Base-by-base conservation (phyloP, 257 asterid genomes). In the Datura wrightii region DNA sequence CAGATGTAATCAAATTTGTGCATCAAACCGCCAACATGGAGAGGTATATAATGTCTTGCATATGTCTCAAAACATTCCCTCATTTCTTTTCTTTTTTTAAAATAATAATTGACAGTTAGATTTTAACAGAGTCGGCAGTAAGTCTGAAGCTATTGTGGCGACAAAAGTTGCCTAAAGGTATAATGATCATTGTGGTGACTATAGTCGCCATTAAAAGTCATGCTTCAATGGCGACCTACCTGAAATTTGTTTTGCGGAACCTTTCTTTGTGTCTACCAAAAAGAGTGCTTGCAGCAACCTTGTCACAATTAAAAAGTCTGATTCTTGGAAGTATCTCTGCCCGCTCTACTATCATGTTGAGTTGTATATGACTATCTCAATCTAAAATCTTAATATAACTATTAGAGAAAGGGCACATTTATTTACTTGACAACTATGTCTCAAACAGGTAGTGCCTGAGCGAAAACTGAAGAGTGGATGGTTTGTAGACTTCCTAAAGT, bases 401-500 rank as follows among this genome's bases (percentile, higher is more conserved):
- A 41, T 66, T 66, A 66, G 74, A 14, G 48, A 37, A 13, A 36
- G 8, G 1, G 3, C 10, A 6, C 74, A 36, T 36, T 36, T 66
- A 36, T 66, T 66, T 14, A 66, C 74, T 66, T 36, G 36, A 36
- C 36, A 13, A 36, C n/a, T 1, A 13, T 66, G 11, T 66, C 46
- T 66, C 50, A 14, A 63, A 66, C 76, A 66, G 76, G 76, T 37
- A 66, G 8, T 15, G 13, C 76, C 76, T 66, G 37, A 11, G 0
- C 50, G 13, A 37, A 37, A 66, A 0, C 8, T 2, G 5, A 66
- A 37, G 76, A 37, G 50, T 37, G 76, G 76, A 24, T 66, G 76
- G 76, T 36, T 14, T 1, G 50, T 66, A 2, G 76, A 66, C 83
- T 84, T 89, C 72, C 18, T 63, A 31, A 87, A 87, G 82, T 87